Evolutionary conservation across 2,329 filamentous ascomycete species (phyloP).

Genomic region (Penicillium occitanis): DNA sequence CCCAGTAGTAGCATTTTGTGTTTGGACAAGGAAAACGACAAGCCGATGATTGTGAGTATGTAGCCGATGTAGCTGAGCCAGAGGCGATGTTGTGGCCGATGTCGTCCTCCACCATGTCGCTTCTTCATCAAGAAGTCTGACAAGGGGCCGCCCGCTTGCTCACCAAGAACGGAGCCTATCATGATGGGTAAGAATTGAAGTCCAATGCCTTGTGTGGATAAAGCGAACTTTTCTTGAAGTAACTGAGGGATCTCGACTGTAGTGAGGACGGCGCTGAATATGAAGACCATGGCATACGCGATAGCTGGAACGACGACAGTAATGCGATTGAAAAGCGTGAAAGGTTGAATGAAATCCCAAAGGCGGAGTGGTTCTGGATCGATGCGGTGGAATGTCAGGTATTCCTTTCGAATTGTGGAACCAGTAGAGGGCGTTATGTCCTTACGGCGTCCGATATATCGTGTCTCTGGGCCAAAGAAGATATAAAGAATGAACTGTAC

Average conservation of each 20-base stretch:
- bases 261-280: conserved; percentile 50
- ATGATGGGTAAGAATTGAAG: conserved; percentile 60
- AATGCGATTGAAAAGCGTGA: conserved; percentile 28
- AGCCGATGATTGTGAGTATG: conserved; percentile 47
- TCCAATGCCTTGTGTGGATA: conserved; percentile 59
- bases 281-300: conserved; percentile 55
- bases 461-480: conserved; percentile 52
- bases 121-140: conserved; percentile 52
- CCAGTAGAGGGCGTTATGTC: conserved; percentile 24
- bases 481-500: conserved; percentile 53
- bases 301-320: conserved; percentile 50
- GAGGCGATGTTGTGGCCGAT: not conserved
- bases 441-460: conserved; percentile 42
- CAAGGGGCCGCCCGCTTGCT: conserved; percentile 57
- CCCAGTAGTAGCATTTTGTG: conserved; percentile 43
- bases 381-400: not conserved
- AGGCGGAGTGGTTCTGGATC: not conserved
- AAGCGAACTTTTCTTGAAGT: conserved; percentile 43
- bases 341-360: not conserved
- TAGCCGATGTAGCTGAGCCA: not conserved
- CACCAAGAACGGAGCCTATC: conserved; percentile 58
- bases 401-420: not conserved
- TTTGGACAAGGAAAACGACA: conserved; percentile 58
- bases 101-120: not conserved
- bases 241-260: conserved; percentile 56